Evolutionary conservation across 192 early-diverging fungal species (phyloP).

Genomic region (Chytriomyces confervae): DNA sequence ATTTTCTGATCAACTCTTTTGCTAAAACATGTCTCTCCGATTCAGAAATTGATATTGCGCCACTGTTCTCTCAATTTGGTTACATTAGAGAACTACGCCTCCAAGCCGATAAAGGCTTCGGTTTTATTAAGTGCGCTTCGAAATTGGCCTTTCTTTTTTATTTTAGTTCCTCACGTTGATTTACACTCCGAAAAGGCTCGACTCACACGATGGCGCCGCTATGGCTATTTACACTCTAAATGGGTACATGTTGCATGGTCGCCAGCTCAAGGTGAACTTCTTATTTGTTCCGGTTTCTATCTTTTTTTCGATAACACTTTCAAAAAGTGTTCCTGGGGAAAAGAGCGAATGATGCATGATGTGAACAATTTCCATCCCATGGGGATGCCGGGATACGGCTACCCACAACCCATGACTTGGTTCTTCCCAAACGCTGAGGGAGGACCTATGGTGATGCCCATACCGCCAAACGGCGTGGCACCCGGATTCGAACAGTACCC

Average conservation of each 20-base stretch:
- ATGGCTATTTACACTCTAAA: constrained; percentile 84
- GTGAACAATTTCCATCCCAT: constrained; percentile 8
- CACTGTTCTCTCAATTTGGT: constrained; percentile 79
- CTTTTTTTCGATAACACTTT: not conserved
- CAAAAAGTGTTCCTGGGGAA: constrained; percentile 81
- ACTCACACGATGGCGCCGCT: constrained; percentile 88
- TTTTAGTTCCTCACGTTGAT: not conserved
- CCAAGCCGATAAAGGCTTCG: constrained; percentile 90
- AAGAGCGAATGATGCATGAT: constrained; percentile 68
- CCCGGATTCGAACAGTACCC: not conserved
- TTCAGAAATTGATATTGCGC: constrained; percentile 69
- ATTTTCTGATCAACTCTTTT: not conserved
- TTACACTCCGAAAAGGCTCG: constrained; percentile 57
- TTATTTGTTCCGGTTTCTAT: not conserved
- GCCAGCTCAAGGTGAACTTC: constrained; percentile 43
- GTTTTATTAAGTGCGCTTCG: constrained; percentile 77
- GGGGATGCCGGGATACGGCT: not conserved
- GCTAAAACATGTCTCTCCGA: not conserved
- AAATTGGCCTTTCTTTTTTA: constrained; percentile 6
- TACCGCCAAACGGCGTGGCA: not conserved
- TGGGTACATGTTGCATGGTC: constrained; percentile 73
- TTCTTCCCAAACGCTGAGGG: not conserved
- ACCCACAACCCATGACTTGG: not conserved
- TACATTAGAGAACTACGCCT: constrained; percentile 79
- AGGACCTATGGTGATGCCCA: not conserved